Conservation (phyloP, 768 basidiomycete genomes). For the Solioccasus polychromus region DNA sequence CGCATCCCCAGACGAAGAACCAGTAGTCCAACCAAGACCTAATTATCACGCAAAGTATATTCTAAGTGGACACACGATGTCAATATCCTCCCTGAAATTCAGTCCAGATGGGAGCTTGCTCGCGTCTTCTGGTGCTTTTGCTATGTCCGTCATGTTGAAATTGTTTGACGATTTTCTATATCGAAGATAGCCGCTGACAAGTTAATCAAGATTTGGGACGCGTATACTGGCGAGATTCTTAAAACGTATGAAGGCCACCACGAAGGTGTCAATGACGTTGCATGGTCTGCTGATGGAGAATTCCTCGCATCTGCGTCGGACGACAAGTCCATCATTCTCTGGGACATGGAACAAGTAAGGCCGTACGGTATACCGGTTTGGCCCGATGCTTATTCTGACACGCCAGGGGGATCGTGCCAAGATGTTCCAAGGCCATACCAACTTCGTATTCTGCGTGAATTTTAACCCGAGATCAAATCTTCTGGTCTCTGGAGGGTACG, state of each 20-base stretch:
- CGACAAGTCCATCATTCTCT: conserved; percentile 84
- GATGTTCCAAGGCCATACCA: conserved; percentile 81
- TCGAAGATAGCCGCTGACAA: conserved; percentile 78
- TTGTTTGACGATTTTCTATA: conserved; percentile 22
- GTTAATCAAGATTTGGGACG: conserved; percentile 78
- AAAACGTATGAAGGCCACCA: conserved; percentile 72
- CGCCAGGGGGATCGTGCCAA: conserved; percentile 57
- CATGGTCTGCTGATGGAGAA: conserved; percentile 82
- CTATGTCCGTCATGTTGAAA: conserved; percentile 3
- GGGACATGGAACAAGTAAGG: conserved; percentile 68
- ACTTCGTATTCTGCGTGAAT: conserved; percentile 91
- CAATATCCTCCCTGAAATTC: conserved; percentile 85
- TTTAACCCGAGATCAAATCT: conserved; percentile 90
- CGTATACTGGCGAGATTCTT: conserved; percentile 66
- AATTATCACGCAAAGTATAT: conserved; percentile 59
- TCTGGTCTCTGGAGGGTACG: conserved; percentile 90
- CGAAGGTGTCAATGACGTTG: conserved; percentile 85
- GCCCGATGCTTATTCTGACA: background rate
- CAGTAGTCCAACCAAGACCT: conserved; percentile 29
- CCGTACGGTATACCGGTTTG: conserved; percentile 7
- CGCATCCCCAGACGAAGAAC: background rate
- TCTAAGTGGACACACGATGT: conserved; percentile 78
- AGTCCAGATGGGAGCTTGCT: conserved; percentile 80
- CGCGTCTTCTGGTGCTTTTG: conserved; percentile 75
- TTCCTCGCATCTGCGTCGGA: conserved; percentile 92